Base-by-base conservation (phyloP, 176 grass and related monocot species). In the Phragmites australis region DNA sequence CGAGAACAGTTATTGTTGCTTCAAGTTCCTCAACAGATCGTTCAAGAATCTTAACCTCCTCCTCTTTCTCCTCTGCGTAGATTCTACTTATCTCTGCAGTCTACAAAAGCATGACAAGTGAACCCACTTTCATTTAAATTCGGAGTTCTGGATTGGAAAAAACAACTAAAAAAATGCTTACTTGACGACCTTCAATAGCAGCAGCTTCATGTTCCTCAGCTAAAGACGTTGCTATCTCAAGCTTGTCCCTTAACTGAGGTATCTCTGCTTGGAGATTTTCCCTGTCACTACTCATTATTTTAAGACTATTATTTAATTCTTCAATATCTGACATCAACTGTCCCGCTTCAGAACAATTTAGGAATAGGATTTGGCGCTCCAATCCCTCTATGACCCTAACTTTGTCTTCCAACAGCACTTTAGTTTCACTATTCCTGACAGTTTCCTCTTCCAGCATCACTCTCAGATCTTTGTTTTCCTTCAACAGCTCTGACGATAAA, bases 161-260 rank as follows among this genome's bases (percentile, higher is more conserved):
- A 57, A 52, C 22, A 65, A 58, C 57, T 49, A 54, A 54, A 17
- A 27, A 65, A 67, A 67, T 56, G 74, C 90, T 74, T 93, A 97
- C 93, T 85, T 97, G 90, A 78, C 62, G 76, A 79, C 86, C 86
- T 87, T 97, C 90, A 62, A 91, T 85, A 85, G 88, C 80, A 58
- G 89, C 71, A n/a, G 93, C 93, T 93, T 97, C 93, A 72, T 86
- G 93, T 77, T 97, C 93, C 84, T 97, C 90, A 79, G 88, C 88
- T 89, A 97, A 91, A 84, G 93, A 75, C 80, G 89, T 80, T 50
- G 88, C 56, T 90, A 97, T 93, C 57, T 93, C 93, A 82, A 93
- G 83, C 67, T 81, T 87, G 27, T 88, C 81, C 48, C 64, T 91
- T 76, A 97, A 89, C 31, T 79, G 68, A 42, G 82, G 59, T 81